Evolutionary conservation across 768 basidiomycete species (phyloP).

Genomic region (Amanita pseudoporphyria): DNA sequence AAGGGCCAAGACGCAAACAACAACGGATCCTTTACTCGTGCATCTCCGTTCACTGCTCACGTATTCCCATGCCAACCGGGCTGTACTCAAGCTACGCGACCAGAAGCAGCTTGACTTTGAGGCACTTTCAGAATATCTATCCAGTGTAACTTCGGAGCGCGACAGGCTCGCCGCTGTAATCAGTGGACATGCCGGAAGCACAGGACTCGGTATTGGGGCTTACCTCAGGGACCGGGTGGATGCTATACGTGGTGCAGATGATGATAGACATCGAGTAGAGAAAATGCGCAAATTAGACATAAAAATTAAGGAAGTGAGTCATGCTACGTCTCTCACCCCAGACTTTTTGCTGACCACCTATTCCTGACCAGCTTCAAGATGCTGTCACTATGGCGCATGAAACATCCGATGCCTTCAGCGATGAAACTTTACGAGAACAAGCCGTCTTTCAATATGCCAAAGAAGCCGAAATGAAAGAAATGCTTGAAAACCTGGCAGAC

Average conservation of each 20-base stretch:
- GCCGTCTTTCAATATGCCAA: conserved; percentile 83
- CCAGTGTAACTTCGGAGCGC: conserved; percentile 86
- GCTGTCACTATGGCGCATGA: conserved; percentile 93
- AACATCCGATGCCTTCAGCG: conserved; percentile 93
- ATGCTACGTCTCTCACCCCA: conserved; percentile 1
- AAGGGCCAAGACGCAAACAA: conserved; percentile 64
- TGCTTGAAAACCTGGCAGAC: conserved; percentile 81
- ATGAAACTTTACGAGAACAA: conserved; percentile 90
- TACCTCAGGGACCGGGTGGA: conserved; percentile 93
- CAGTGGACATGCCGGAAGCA: conserved; percentile 79
- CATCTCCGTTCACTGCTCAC: conserved; percentile 87
- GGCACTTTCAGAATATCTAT: conserved; percentile 90
- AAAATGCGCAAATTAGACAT: conserved; percentile 87
- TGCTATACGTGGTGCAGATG: conserved; percentile 83
- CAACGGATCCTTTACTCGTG: conserved; percentile 82
- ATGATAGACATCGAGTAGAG: conserved; percentile 87
- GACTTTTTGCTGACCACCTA: conserved; percentile 6
- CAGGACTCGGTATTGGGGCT: conserved; percentile 74
- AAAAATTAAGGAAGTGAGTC: conserved; percentile 88
- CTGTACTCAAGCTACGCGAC: conserved; percentile 91
- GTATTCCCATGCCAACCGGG: conserved; percentile 89
- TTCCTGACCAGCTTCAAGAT: conserved; percentile 71
- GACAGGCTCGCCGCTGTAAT: conserved; percentile 88
- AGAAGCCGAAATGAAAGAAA: conserved; percentile 95
- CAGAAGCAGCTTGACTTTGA: conserved; percentile 99